Evolutionary conservation across 1,284 basidiomycete genomes (phyloP).

Genomic region (Papiliotrema flavescens): DNA sequence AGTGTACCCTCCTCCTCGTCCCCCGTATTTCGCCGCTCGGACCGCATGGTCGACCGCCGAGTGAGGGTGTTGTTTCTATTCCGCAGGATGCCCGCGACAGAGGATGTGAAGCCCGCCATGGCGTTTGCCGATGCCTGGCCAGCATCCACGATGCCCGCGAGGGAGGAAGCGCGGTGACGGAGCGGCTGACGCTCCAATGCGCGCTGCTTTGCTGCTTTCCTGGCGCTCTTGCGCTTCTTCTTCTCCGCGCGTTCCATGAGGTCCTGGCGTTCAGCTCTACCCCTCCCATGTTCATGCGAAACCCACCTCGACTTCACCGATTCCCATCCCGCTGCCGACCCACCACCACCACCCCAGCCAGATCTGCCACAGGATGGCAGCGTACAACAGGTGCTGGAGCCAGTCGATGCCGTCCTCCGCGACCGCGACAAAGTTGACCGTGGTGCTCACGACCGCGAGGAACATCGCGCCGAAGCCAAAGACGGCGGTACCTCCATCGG

Average conservation of each 20-base stretch:
- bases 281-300: neutral
- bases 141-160: slow-evolving; percentile 17
- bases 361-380: slow-evolving; percentile 86
- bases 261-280: slow-evolving; percentile 26
- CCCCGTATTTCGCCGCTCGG: neutral
- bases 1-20: slow-evolving; percentile 4
- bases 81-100: slow-evolving; percentile 27
- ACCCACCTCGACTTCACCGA: slow-evolving; percentile 50
- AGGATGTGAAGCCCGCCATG: slow-evolving; percentile 19
- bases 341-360: slow-evolving; percentile 91
- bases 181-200: neutral
- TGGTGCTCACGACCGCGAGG: slow-evolving; percentile 74
- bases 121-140: slow-evolving; percentile 13
- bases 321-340: slow-evolving; percentile 82
- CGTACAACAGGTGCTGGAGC: slow-evolving; percentile 80
- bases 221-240: slow-evolving; percentile 37
- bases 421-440: slow-evolving; percentile 81
- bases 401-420: slow-evolving; percentile 77
- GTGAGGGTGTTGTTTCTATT: slow-evolving; percentile 15
- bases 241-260: slow-evolving; percentile 45
- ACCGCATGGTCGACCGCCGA: slow-evolving; percentile 5
- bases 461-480: slow-evolving; percentile 80
- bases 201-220: slow-evolving; percentile 18
- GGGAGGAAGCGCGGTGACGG: slow-evolving; percentile 13
- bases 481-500: slow-evolving; percentile 89